phyloP scores from a whole-genome alignment of 768 basidiomycete species.

The Calvatia gigantea region DNA sequence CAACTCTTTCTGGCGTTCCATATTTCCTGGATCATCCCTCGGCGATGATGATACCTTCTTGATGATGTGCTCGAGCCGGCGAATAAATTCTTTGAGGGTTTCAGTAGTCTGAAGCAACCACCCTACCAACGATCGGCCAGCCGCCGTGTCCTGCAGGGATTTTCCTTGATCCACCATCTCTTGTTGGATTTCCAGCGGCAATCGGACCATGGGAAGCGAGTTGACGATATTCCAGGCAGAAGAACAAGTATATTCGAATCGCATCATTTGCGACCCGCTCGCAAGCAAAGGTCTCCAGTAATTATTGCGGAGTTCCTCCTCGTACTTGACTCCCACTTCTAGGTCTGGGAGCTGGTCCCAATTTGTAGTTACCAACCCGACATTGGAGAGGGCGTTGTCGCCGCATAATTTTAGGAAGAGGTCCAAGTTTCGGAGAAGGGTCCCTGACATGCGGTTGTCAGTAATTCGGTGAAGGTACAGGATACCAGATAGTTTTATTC shows the following conservation, averaged over 20 bases:
- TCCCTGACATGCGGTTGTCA: slow-evolving; percentile 25
- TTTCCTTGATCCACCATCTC: slow-evolving; percentile 16
- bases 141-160: slow-evolving; percentile 8
- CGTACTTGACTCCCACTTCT: no score
- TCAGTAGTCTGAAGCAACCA: no score
- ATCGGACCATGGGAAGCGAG: background rate
- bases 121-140: no score
- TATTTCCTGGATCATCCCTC: background rate
- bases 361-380: slow-evolving; percentile 29
- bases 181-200: slow-evolving; percentile 14
- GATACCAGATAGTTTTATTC: slow-evolving; percentile 23
- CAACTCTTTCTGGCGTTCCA: background rate
- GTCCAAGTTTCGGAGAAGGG: slow-evolving; percentile 24
- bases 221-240: no score
- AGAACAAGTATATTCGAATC: no score
- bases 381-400: slow-evolving; percentile 18
- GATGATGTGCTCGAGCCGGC: background rate
- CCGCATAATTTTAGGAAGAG: slow-evolving; percentile 25
- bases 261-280: no score
- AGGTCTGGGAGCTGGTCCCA: slow-evolving; percentile 22
- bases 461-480: slow-evolving; percentile 23
- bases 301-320: no score
- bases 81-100: slow-evolving; percentile 1
- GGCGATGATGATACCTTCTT: background rate
- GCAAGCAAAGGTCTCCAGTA: no score